These are phyloP conservation scores for Magnolia sinica DNA, from an alignment of 164 flowering plant genomes.

Conservation along the genomic window DNA sequence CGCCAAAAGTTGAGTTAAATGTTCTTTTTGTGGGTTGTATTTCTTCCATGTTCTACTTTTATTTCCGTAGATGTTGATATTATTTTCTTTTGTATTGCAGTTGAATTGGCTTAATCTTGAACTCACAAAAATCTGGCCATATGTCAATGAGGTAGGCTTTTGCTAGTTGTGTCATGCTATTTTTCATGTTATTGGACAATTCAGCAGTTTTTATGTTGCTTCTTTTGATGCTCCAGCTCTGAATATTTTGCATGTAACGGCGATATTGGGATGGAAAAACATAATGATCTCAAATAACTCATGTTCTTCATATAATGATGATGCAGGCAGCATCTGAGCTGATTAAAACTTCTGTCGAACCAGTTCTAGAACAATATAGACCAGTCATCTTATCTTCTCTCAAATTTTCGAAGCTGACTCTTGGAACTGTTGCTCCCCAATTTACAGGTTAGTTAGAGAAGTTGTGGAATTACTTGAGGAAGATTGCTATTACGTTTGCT, in stretches of 20 bases:
- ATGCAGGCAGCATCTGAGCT: constrained; percentile 95
- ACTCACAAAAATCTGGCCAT: constrained; percentile 92
- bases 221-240: background rate
- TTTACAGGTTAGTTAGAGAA: constrained; percentile 73
- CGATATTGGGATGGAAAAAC: background rate
- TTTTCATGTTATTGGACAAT: background rate
- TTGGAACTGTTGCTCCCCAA: constrained; percentile 98
- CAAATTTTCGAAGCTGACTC: constrained; percentile 86
- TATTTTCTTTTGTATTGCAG: constrained; percentile 37
- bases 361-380: constrained; percentile 82
- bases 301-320: constrained; percentile 1
- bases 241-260: background rate
- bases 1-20: constrained; percentile 61
- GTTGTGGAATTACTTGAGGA: background rate
- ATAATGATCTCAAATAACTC: background rate
- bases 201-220: background rate
- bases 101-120: constrained; percentile 83
- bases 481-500: background rate
- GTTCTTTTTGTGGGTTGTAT: background rate
- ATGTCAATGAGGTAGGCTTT: constrained; percentile 68
- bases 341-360: constrained; percentile 76
- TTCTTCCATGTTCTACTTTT: background rate
- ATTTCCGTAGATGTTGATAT: background rate
- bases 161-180: background rate
- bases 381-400: constrained; percentile 69